Evolutionary conservation across 768 basidiomycete species (phyloP), one percentile per base, ranked within the genome.

Genomic region (Tulasnella sp.): DNA sequence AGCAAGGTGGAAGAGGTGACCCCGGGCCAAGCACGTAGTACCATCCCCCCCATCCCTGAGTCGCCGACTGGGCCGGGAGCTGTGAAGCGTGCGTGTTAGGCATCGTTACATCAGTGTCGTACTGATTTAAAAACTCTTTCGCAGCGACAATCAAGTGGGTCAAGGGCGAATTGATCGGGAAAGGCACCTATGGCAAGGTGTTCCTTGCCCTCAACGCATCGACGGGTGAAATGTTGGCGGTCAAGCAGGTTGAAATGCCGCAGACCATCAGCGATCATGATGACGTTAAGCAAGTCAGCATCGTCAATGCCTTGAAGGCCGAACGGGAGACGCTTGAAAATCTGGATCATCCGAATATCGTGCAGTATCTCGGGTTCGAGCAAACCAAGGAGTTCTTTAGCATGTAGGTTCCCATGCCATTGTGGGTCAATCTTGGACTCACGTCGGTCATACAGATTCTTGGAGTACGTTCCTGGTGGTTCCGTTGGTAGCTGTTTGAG

Each of bases 401-500:
- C 80, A 92, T 96, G 91, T 93, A 67, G 67, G 89, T 78, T 25
- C 9, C 42, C 29, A 23, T 8, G 14, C 19, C 2, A 11, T 15
- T 7, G 5, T 12, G 17, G n/a, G 34, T 48, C 41, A 56, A n/a
- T n/a, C 36, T 60, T 45, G 41, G 2, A 29, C 57, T 64, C 43
- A 63, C 45, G 15, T n/a, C 50, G 45, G 37, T 1, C 63, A 27
- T 56, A 36, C 62, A 98, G 94, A 65, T 98, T 99, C 75, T 74
- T 99, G 66, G 96, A 99, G 72, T 99, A 99, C 67, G 94, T 99
- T 54, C 92, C 94, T 56, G 96, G 96, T 65, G 96, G 96, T 12
- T 96, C 94, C 0, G 80, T 99, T 59, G 89, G 90, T 63, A 81
- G 86, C 66, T 83, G 90, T 71, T 69, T 98, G 62, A 82, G 86